phyloP scores from a whole-genome alignment of 352 stramenopile genomes.

The Globisporangium nodosum region DNA sequence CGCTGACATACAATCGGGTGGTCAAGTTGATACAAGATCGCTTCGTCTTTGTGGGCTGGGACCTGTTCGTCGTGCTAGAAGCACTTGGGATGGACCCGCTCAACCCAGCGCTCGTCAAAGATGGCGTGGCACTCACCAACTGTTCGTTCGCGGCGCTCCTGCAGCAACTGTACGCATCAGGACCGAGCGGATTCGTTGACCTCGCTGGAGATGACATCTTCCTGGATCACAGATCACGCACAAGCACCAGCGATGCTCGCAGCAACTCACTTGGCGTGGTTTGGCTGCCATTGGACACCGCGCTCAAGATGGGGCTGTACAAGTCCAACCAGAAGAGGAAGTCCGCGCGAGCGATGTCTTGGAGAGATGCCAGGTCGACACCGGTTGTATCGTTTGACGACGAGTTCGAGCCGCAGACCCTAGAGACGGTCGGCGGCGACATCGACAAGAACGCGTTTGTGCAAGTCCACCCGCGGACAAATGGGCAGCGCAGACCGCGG shows the following conservation, averaged over 20 bases:
- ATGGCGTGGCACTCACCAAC: slow-evolving; percentile 18
- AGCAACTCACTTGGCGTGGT: neutral
- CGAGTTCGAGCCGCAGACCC: neutral
- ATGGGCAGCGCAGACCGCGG: neutral
- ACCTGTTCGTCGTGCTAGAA: slow-evolving; percentile 24
- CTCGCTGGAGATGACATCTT: slow-evolving; percentile 43
- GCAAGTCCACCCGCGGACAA: neutral
- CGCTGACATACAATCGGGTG: slow-evolving; percentile 35
- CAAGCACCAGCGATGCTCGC: too few species aligned
- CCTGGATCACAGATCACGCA: slow-evolving; percentile 4
- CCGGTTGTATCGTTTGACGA: slow-evolving; percentile 8
- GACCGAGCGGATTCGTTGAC: slow-evolving; percentile 35
- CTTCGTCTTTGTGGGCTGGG: slow-evolving; percentile 48
- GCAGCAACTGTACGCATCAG: slow-evolving; percentile 43
- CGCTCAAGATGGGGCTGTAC: slow-evolving; percentile 12
- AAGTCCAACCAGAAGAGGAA: neutral
- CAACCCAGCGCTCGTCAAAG: slow-evolving; percentile 17
- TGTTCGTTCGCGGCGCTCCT: slow-evolving; percentile 35
- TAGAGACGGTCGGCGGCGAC: too few species aligned
- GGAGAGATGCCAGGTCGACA: neutral
- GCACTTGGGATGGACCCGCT: slow-evolving; percentile 40
- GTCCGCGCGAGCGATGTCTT: neutral
- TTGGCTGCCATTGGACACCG: slow-evolving; percentile 8
- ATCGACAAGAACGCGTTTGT: neutral
- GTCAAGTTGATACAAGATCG: slow-evolving; percentile 35